Evolutionary conservation across 2,329 filamentous ascomycete species (phyloP), one percentile per base, ranked within the genome.

Genomic region (Penicillium sp.): DNA sequence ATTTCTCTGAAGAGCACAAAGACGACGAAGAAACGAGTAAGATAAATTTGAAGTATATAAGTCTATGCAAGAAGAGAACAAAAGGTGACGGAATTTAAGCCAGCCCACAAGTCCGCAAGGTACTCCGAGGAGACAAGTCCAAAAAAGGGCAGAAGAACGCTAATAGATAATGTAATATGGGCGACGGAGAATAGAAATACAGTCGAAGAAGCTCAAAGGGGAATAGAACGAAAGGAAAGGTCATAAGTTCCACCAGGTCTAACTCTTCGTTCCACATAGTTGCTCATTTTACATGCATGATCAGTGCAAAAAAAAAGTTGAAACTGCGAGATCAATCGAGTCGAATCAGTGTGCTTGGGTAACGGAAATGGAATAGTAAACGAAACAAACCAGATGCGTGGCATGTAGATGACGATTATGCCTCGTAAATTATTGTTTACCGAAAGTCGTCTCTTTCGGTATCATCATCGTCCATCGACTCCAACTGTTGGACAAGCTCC

Each of bases 401-500:
- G 9, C 41, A 58, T 47, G 60, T 61, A 31, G 23, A 23, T 54
- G 23, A 38, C n/a, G 19, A 26, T 11, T 45, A 48, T 50, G 30
- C 31, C 13, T 35, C 35, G 44, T 13, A 62, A 50, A 44, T 46
- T n/a, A 41, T 55, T 30, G 17, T 71, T 66, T 71, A 77, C 56
- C 71, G 73, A 59, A 79, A 79, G 51, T 79, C 77, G 52, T 80
- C 78, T 11, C 79, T 77, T 44, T 79, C 73, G 21, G 44, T 13
- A 11, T 71, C 73, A 17, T 67, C 71, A 29, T 71, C 66, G 31
- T 77, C 71, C 58, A 76, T 67, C 4, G 72, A 70, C 56, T 85
- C 82, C 35, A 84, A 75, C 38, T 80, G 75, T 26, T 82, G 76
- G 11, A 87, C 85, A 63, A 92, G 79, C 73, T 91, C 91, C 81